Evolutionary conservation across 1,284 basidiomycete genomes (phyloP), one percentile per base, ranked within the genome.

Genomic region (Blastosporella zonata): DNA sequence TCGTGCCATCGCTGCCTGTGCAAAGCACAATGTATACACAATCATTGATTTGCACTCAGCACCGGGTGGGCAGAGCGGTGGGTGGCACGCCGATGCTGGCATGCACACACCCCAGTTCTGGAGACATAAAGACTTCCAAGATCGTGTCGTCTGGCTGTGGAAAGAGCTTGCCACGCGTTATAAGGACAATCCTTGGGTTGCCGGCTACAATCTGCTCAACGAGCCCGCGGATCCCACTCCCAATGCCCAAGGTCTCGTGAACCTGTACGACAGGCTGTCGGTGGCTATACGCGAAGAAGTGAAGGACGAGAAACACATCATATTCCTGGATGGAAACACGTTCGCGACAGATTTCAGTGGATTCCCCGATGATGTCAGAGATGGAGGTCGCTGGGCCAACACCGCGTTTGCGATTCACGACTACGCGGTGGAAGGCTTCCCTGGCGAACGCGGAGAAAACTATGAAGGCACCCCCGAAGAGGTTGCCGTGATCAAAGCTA

Each of bases 371-470:
- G 76, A 84, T 51, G 50, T 52, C 3, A 49, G 33, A 20, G 37
- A 52, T 48, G 50, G 50, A 6, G 17, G 28, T 6, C 50, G 50
- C 5, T 52, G 84, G 77, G 65, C 49, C 17, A 90, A 90, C 58
- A 77, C 77, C 4, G 84, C 84, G 6, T 90, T 86, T 62, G 74
- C 86, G 12, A 87, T 90, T 54, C 88, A 91, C 60, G 89, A 90
- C 65, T 89, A 88, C 62, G 68, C 71, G 2, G 55, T 77, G 3
- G 88, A 74, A 60, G 89, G 88, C 2, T 90, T 91, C 63, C 86
- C 87, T 0, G 50, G 50, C 7, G 72, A 72, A 37, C 70, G 80
- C 4, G 79, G 79, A 1, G 82, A 84, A 62, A 61, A 64, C 15
- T 87, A 86, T 57, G 67, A 65, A 12, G 66, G 78, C 27, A 78